Conservation (phyloP, 371 early-diverging fungal species). For the Mortierella sp. region DNA sequence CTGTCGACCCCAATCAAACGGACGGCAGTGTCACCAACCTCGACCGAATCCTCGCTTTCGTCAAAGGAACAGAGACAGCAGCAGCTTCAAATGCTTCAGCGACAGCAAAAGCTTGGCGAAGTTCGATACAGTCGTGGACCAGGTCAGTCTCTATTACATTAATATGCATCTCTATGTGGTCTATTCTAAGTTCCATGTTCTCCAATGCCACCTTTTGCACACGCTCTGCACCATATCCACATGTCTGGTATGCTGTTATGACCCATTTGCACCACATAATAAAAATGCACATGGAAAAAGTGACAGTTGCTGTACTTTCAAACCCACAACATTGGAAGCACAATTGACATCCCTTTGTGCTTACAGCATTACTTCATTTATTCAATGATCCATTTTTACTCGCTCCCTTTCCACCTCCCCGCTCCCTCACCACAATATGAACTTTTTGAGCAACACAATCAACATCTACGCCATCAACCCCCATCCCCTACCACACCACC, state of each 20-base stretch:
- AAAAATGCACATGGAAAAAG: background rate
- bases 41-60: constrained; percentile 24
- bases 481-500: background rate
- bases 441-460: background rate
- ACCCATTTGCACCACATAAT: background rate
- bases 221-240: background rate
- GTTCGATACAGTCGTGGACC: constrained; percentile 20
- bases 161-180: background rate
- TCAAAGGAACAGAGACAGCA: constrained; percentile 36
- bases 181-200: background rate
- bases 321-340: background rate
- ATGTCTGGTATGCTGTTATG: background rate
- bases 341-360: background rate
- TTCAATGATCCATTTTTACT: background rate
- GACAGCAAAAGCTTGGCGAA: constrained; percentile 26
- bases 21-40: constrained; percentile 17
- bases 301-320: background rate
- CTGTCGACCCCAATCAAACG: constrained; percentile 16
- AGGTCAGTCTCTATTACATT: constrained; percentile 15
- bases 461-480: background rate
- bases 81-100: constrained; percentile 33
- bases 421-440: background rate
- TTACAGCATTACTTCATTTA: constrained; percentile 3
- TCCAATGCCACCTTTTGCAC: background rate
- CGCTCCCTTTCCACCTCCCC: background rate